Evolutionary conservation across 176 grass and related monocot species (phyloP).

Genomic region (Thalia dealbata): DNA sequence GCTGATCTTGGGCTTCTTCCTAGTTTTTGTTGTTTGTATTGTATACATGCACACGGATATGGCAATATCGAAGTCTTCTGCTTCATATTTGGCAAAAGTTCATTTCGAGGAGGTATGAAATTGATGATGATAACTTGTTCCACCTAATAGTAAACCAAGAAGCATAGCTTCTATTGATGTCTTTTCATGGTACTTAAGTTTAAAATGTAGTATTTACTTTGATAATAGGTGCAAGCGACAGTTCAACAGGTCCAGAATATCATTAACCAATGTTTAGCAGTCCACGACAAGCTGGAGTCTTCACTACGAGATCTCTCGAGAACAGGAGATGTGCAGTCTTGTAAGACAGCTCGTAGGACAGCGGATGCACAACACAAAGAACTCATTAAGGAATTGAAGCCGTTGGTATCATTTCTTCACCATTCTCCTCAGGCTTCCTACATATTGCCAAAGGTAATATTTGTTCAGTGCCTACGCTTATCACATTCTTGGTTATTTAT

Average conservation of each 20-base stretch:
- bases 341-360: conserved; percentile 76
- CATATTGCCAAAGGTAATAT: conserved; percentile 83
- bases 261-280: conserved; percentile 50
- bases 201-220: not conserved
- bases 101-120: conserved; percentile 84
- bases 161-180: conserved; percentile 1
- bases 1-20: conserved; percentile 74
- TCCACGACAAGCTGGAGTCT: conserved; percentile 75
- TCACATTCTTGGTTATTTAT: not conserved
- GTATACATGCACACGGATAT: conserved; percentile 82
- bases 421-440: conserved; percentile 65
- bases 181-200: not conserved
- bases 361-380: conserved; percentile 89
- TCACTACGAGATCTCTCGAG: conserved; percentile 79
- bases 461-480: not conserved
- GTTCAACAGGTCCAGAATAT: conserved; percentile 63
- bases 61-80: conserved; percentile 88
- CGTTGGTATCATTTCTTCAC: conserved; percentile 52
- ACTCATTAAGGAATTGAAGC: conserved; percentile 70
- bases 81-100: conserved; percentile 74
- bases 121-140: not conserved
- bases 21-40: conserved; percentile 72
- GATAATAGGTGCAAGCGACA: conserved; percentile 55
- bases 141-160: not conserved
- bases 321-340: conserved; percentile 66